A percentile compares a stretch with the other conserved stretches of the same genome.
Conservation (phyloP, 2,329 filamentous ascomycete species). For the Onygenales sp. region DNA sequence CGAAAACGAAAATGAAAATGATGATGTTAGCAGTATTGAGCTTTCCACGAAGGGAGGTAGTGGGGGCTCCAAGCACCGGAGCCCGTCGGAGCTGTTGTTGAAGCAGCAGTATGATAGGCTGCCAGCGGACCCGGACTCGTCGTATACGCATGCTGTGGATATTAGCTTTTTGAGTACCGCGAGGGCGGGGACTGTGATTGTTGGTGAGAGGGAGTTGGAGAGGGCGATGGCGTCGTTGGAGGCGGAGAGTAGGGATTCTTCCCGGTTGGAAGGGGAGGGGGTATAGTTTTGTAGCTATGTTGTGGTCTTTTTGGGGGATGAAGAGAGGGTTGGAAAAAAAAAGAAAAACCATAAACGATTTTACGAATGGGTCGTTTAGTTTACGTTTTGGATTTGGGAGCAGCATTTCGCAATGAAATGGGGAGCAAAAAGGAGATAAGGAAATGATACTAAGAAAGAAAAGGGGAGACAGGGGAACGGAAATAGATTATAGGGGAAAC, state of each 20-base stretch:
- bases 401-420: background rate
- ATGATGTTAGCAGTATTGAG: background rate
- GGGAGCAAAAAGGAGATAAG: no score
- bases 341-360: background rate
- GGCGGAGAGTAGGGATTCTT: conserved; percentile 7
- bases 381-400: background rate
- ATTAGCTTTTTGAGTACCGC: conserved; percentile 88
- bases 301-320: background rate
- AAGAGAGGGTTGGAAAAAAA: background rate
- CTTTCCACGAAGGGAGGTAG: background rate
- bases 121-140: conserved; percentile 22
- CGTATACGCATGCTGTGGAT: conserved; percentile 48
- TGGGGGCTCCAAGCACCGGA: background rate
- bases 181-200: conserved; percentile 78
- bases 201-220: conserved; percentile 64
- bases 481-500: no score
- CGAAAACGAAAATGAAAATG: background rate
- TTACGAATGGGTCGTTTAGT: no score
- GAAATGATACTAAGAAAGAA: no score
- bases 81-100: background rate
- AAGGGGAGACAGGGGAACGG: no score
- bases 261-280: background rate
- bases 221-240: conserved; percentile 62
- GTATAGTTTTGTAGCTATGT: background rate
- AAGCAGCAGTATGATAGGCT: background rate